phyloP scores from a whole-genome alignment of 192 early-diverging fungal genomes.

The Coemansia guatemalensis region DNA sequence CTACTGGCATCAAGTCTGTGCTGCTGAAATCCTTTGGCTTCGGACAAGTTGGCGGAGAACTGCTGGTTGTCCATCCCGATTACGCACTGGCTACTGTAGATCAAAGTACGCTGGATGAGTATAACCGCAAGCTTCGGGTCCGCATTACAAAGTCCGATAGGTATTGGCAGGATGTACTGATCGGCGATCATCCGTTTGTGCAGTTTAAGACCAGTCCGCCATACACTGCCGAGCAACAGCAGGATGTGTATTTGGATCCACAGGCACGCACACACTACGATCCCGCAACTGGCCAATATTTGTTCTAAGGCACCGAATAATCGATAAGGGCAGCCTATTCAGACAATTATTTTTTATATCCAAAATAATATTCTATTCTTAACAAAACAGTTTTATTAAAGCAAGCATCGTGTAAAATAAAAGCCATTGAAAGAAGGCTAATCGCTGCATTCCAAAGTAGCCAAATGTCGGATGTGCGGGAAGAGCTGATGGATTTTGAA shows the following conservation, averaged over 20 bases:
- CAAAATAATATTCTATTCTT: no score
- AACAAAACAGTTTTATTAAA: no score
- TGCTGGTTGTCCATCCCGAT: conserved; percentile 67
- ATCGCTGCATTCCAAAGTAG: conserved; percentile 25
- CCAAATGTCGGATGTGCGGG: conserved; percentile 27
- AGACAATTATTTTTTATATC: no score
- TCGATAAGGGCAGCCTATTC: no score
- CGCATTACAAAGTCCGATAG: conserved; percentile 12
- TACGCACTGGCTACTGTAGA: conserved; percentile 56
- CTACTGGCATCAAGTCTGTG: conserved; percentile 65
- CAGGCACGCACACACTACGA: conserved; percentile 29
- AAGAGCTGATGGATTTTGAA: conserved; percentile 31
- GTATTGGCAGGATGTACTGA: conserved; percentile 41
- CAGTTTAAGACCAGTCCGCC: conserved; percentile 31
- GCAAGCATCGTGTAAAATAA: no score
- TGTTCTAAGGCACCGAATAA: conserved; percentile 19
- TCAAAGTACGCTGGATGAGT: conserved; percentile 11
- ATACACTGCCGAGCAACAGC: conserved; percentile 27
- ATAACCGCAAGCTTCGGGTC: conserved; percentile 16
- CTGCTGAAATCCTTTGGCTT: conserved; percentile 73
- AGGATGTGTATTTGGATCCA: conserved; percentile 23
- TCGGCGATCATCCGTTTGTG: conserved; percentile 40
- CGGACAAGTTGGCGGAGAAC: conserved; percentile 69
- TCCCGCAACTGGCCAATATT: conserved; percentile 13
- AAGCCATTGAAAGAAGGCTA: background rate